Conservation (phyloP, 371 early-diverging fungal genomes). For the Cokeromyces recurvatus region DNA sequence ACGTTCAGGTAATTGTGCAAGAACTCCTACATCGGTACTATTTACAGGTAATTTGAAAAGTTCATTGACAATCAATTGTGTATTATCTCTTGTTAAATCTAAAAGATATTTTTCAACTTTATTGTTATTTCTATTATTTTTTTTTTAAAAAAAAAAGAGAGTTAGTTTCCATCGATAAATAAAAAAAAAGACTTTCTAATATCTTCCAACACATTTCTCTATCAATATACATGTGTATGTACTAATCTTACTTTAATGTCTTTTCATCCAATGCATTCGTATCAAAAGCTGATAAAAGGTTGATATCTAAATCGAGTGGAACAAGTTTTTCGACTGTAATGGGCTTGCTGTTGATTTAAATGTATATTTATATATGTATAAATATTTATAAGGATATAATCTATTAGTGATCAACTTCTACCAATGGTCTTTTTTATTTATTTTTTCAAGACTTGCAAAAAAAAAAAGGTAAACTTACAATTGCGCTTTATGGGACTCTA, state of each 20-base stretch:
- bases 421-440: too few species aligned
- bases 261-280: slow-evolving; percentile 70
- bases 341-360: slow-evolving; percentile 43
- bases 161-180: too few species aligned
- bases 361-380: too few species aligned
- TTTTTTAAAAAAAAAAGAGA: too few species aligned
- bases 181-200: neutral
- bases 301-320: slow-evolving; percentile 85
- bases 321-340: slow-evolving; percentile 68
- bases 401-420: too few species aligned
- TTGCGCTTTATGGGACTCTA: slow-evolving; percentile 61
- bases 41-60: slow-evolving; percentile 79
- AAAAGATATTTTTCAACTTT: slow-evolving; percentile 59
- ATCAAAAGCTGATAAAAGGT: slow-evolving; percentile 76
- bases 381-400: neutral
- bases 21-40: slow-evolving; percentile 68
- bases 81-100: slow-evolving; percentile 73
- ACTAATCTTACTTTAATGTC: slow-evolving; percentile 50
- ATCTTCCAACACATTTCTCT: neutral
- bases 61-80: slow-evolving; percentile 86
- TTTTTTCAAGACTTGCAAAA: neutral
- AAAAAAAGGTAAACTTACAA: slow-evolving; percentile 30
- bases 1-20: slow-evolving; percentile 78
- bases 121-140: slow-evolving; percentile 6
- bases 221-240: too few species aligned